A percentile compares a stretch with the other conserved stretches of the same genome.
phyloP scores from a whole-genome alignment of 2,329 filamentous ascomycete genomes.

The Calonectria ilicicola region DNA sequence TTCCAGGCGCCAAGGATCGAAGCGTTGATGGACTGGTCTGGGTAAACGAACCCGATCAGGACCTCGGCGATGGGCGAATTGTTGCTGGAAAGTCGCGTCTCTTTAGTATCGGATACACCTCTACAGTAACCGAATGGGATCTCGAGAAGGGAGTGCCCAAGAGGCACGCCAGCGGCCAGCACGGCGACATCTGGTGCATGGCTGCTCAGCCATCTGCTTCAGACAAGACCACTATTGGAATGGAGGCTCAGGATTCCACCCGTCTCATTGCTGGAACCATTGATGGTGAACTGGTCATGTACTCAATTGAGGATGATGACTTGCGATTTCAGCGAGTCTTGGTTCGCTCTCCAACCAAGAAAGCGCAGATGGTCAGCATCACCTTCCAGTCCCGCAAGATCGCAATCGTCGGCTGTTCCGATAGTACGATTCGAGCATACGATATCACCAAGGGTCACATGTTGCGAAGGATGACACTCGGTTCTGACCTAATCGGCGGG shows the following conservation, averaged over 20 bases:
- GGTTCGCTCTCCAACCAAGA: constrained; percentile 82
- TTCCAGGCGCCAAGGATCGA: constrained; percentile 84
- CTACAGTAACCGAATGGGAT: constrained; percentile 95
- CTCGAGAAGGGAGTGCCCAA: constrained; percentile 81
- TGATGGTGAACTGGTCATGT: constrained; percentile 88
- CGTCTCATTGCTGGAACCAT: constrained; percentile 89
- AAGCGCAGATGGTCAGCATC: constrained; percentile 89
- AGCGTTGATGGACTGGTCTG: constrained; percentile 93
- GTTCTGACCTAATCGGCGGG: constrained; percentile 80
- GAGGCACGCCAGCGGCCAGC: constrained; percentile 89
- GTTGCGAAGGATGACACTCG: constrained; percentile 86
- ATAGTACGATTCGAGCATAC: constrained; percentile 93
- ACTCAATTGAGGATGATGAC: constrained; percentile 87
- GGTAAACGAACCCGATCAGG: constrained; percentile 86
- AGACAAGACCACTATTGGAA: constrained; percentile 36
- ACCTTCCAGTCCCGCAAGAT: constrained; percentile 87
- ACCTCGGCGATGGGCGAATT: constrained; percentile 70
- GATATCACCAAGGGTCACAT: constrained; percentile 84
- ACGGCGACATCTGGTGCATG: constrained; percentile 97
- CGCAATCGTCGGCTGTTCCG: constrained; percentile 92
- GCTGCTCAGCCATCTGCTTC: constrained; percentile 77
- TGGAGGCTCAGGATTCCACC: constrained; percentile 53
- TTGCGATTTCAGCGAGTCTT: constrained; percentile 84
- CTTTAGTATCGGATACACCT: constrained; percentile 96
- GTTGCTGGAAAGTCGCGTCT: constrained; percentile 81